Evolutionary conservation across 2,329 filamentous ascomycete genomes (phyloP).

Genomic region (Fusarium udum): DNA sequence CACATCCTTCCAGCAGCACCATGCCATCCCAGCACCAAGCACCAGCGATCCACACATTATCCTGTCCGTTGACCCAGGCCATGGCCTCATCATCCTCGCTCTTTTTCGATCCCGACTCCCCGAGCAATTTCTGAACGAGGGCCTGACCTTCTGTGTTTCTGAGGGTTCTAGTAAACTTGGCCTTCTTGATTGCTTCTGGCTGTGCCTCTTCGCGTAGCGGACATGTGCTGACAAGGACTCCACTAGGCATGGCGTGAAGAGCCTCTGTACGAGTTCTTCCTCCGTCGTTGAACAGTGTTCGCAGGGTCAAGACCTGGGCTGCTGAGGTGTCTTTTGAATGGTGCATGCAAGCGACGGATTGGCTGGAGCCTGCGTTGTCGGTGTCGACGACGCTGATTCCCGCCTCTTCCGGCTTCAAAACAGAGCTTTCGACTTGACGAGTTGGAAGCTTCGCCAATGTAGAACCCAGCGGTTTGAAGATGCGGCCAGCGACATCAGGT

Average conservation of each 20-base stretch:
- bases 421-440: conserved; percentile 57
- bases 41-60: conserved; percentile 64
- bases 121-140: conserved; percentile 59
- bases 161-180: conserved; percentile 62
- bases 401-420: conserved; percentile 42
- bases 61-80: conserved; percentile 62
- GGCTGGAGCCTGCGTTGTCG: neutral
- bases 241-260: conserved; percentile 60
- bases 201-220: conserved; percentile 53
- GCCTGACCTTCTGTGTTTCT: conserved; percentile 58
- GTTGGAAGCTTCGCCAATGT: conserved; percentile 58
- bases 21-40: conserved; percentile 74
- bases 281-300: conserved; percentile 46
- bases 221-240: conserved; percentile 63
- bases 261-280: conserved; percentile 56
- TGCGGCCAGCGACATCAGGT: conserved; percentile 59
- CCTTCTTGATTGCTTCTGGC: conserved; percentile 53
- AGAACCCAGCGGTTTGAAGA: conserved; percentile 56
- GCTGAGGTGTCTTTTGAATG: conserved; percentile 37
- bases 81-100: conserved; percentile 35
- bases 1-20: conserved; percentile 69
- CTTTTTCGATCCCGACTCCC: conserved; percentile 18
- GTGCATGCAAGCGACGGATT: conserved; percentile 40
- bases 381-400: conserved; percentile 10
- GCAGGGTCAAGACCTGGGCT: conserved; percentile 49